A percentile compares a stretch with the other conserved stretches of the same genome.
phyloP scores from a whole-genome alignment of 2,329 filamentous ascomycete genomes.

The Drechslerella coelobrocha region DNA sequence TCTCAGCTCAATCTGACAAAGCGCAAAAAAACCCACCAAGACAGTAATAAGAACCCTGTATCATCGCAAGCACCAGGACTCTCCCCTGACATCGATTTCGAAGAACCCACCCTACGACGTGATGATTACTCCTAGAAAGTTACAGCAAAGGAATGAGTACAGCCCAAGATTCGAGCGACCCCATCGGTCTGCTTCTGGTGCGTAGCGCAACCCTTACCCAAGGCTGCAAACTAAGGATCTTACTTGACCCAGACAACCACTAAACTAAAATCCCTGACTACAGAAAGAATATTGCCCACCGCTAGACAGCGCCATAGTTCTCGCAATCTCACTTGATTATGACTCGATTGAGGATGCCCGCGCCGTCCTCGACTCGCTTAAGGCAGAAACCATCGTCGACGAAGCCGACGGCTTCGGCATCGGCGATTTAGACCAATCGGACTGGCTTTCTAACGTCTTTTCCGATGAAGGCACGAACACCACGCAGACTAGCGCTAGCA shows the following conservation, averaged over 20 bases:
- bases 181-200: slow-evolving; percentile 38
- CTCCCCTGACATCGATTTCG: background rate
- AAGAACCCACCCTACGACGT: slow-evolving; percentile 20
- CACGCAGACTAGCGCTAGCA: slow-evolving; percentile 50
- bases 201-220: background rate
- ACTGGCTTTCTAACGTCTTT: slow-evolving; percentile 38
- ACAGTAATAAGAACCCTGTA: no score
- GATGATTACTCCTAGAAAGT: slow-evolving; percentile 33
- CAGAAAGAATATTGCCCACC: slow-evolving; percentile 52
- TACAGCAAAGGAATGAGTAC: slow-evolving; percentile 24
- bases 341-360: slow-evolving; percentile 41
- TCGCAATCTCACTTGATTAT: slow-evolving; percentile 54
- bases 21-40: no score
- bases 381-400: slow-evolving; percentile 52
- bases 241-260: background rate
- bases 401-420: slow-evolving; percentile 41
- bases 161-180: slow-evolving; percentile 41
- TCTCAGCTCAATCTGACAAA: background rate
- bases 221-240: background rate
- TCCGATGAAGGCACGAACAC: slow-evolving; percentile 52
- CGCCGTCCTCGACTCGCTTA: slow-evolving; percentile 49
- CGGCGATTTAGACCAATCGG: slow-evolving; percentile 41
- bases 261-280: background rate
- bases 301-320: slow-evolving; percentile 53
- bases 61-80: background rate